Conservation (phyloP, 1,284 basidiomycete genomes). For the Uromyces viciae-fabae region DNA sequence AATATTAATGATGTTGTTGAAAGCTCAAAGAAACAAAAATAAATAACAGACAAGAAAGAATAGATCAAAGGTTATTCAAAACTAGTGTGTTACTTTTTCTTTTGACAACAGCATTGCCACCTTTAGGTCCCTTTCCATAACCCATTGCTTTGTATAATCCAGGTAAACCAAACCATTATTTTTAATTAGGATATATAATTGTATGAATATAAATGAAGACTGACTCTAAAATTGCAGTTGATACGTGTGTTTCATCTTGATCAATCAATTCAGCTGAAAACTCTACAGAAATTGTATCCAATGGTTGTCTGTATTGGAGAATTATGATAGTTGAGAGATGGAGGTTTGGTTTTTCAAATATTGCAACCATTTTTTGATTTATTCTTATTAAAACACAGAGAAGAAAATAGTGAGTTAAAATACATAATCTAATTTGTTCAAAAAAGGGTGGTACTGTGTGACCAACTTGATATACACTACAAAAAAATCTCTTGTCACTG, state of each 20-base stretch:
- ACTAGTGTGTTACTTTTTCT: constrained; percentile 50
- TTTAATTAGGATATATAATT: too few species aligned
- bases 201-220: constrained; percentile 25
- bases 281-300: constrained; percentile 50
- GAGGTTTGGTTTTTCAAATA: constrained; percentile 50
- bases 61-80: constrained; percentile 20
- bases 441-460: background rate
- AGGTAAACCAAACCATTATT: background rate
- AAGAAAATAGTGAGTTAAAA: too few species aligned
- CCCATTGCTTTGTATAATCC: constrained; percentile 53
- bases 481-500: background rate
- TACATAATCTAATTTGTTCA: too few species aligned
- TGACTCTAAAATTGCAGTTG: constrained; percentile 51
- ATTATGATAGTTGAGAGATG: constrained; percentile 52
- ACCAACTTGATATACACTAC: background rate
- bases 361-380: constrained; percentile 50
- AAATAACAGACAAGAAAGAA: background rate
- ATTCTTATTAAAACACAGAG: background rate
- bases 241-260: constrained; percentile 51
- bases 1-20: background rate
- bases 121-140: constrained; percentile 50
- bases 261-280: constrained; percentile 54
- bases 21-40: background rate
- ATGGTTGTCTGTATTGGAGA: constrained; percentile 44
- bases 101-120: constrained; percentile 49